phyloP scores from a whole-genome alignment of 2,329 filamentous ascomycete genomes.

The Botrytis paeoniae region DNA sequence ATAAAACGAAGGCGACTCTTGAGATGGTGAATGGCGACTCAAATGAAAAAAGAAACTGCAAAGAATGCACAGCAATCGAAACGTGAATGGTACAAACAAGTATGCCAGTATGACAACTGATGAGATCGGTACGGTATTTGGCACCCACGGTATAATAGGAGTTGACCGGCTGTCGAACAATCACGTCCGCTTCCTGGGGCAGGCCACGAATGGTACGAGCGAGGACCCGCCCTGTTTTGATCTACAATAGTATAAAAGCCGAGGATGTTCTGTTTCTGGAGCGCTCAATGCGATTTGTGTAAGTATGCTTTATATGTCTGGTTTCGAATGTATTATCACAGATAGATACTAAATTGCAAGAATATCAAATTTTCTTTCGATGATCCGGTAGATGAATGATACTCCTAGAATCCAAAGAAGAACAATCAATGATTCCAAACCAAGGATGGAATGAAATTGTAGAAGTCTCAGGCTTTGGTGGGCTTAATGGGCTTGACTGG shows the following conservation, averaged over 20 bases:
- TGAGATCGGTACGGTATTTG: neutral
- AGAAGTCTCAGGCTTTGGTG: neutral
- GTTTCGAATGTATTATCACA: neutral
- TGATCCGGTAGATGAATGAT: neutral
- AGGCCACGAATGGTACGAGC: constrained; percentile 18
- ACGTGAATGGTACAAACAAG: neutral
- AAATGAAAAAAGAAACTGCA: neutral
- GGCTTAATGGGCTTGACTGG: neutral
- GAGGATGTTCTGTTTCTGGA: constrained; percentile 13
- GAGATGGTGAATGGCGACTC: constrained; percentile 1
- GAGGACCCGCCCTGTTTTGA: constrained; percentile 18
- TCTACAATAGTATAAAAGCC: constrained; percentile 13
- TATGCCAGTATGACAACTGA: constrained; percentile 9
- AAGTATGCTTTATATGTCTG: neutral
- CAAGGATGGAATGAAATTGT: neutral
- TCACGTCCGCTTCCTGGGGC: constrained; percentile 13
- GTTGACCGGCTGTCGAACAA: constrained; percentile 13
- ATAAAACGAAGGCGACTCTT: constrained; percentile 6
- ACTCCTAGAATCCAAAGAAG: neutral
- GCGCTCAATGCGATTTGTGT: constrained; percentile 8
- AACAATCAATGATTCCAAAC: constrained; percentile 7
- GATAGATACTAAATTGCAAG: neutral
- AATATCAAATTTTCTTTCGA: neutral
- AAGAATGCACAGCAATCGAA: constrained; percentile 13
- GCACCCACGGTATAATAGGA: constrained; percentile 13